Evolutionary conservation across 2,329 filamentous ascomycete genomes (phyloP).

Genomic region (Malbranchea zuffiana): DNA sequence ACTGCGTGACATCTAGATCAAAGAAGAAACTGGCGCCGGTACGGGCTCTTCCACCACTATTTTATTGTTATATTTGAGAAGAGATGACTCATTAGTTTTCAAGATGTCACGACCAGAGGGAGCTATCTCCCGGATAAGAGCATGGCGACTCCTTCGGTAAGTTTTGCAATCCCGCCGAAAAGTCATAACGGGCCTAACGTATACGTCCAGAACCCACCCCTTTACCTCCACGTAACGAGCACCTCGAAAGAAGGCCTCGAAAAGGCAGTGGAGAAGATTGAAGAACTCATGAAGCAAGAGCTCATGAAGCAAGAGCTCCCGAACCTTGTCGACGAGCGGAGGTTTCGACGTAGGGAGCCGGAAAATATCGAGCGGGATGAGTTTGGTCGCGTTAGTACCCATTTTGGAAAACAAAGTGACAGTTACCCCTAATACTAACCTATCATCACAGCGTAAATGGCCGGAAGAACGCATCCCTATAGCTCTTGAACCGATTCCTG

Average conservation of each 20-base stretch:
- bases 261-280: constrained; percentile 72
- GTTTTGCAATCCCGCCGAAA: constrained; percentile 25
- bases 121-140: constrained; percentile 95
- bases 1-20: constrained; percentile 88
- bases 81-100: constrained; percentile 49
- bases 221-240: constrained; percentile 93
- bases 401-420: constrained; percentile 1
- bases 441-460: constrained; percentile 72
- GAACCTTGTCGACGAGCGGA: constrained; percentile 85
- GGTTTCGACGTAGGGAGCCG: constrained; percentile 71
- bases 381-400: constrained; percentile 63
- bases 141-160: constrained; percentile 87
- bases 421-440: constrained; percentile 19
- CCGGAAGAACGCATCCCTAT: constrained; percentile 92
- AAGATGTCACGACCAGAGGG: constrained; percentile 98
- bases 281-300: constrained; percentile 93
- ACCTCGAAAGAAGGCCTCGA: constrained; percentile 87
- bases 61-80: constrained; percentile 40
- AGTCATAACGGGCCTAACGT: not conserved
- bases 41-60: constrained; percentile 51
- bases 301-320: constrained; percentile 94
- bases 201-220: constrained; percentile 62
- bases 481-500: constrained; percentile 76
- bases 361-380: constrained; percentile 81
- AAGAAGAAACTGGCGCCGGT: constrained; percentile 99